These are phyloP conservation scores for Magnolia changhungtana DNA, from an alignment of 164 flowering plant species.

Conservation along the genomic window DNA sequence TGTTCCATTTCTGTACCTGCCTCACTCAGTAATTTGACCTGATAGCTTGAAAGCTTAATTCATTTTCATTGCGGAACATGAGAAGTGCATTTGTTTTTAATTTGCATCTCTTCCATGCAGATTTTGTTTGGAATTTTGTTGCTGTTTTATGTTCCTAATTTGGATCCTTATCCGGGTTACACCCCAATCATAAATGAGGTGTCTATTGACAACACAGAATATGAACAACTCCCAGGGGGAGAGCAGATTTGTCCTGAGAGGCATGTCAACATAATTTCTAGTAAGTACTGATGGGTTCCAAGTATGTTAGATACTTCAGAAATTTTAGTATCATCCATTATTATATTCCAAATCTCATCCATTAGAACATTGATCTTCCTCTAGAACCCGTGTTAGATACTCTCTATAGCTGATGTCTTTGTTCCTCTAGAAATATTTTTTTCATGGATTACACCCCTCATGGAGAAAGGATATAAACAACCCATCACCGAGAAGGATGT, in stretches of 20 bases:
- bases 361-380: neutral
- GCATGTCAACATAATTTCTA: slow-evolving; percentile 68
- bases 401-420: slow-evolving; percentile 14
- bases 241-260: slow-evolving; percentile 95
- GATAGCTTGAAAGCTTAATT: too few species aligned
- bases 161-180: slow-evolving; percentile 88
- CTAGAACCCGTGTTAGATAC: neutral
- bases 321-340: neutral
- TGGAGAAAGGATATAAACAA: slow-evolving; percentile 70
- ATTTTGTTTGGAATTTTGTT: slow-evolving; percentile 67
- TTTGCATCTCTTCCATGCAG: slow-evolving; percentile 34
- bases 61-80: neutral
- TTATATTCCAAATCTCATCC: neutral
- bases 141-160: slow-evolving; percentile 62
- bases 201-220: slow-evolving; percentile 42
- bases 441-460: slow-evolving; percentile 81
- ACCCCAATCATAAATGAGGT: slow-evolving; percentile 46
- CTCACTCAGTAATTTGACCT: neutral
- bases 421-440: slow-evolving; percentile 52
- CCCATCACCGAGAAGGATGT: slow-evolving; percentile 94
- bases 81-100: neutral
- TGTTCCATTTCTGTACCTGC: neutral
- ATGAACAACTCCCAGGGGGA: slow-evolving; percentile 82
- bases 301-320: neutral
- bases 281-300: slow-evolving; percentile 39